Evolutionary conservation across 1,284 basidiomycete genomes (phyloP).

Genomic region (Ganoderma multipileum): DNA sequence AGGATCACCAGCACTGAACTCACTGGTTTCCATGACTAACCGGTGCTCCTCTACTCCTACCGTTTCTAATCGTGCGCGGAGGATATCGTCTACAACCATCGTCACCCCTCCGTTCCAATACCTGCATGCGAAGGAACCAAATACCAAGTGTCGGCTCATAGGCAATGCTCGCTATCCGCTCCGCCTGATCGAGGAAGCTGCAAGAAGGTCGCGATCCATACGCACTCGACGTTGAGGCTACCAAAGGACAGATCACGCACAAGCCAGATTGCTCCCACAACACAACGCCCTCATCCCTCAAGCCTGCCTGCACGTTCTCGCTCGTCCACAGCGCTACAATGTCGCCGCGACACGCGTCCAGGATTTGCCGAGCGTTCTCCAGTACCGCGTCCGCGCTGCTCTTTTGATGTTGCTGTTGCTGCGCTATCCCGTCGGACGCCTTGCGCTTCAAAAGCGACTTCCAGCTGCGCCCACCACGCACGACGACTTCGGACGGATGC

Average conservation of each 20-base stretch:
- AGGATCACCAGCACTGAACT: not conserved
- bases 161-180: conserved; percentile 53
- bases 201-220: not conserved
- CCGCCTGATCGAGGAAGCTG: conserved; percentile 64
- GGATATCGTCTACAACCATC: conserved; percentile 55
- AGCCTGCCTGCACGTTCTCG: conserved; percentile 46
- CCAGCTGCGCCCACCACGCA: conserved; percentile 57
- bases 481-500: conserved; percentile 54
- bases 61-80: conserved; percentile 66
- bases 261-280: conserved; percentile 66
- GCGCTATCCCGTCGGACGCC: conserved; percentile 8
- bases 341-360: conserved; percentile 59
- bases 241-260: conserved; percentile 45
- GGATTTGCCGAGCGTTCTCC: conserved; percentile 52
- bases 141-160: conserved; percentile 60
- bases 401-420: conserved; percentile 1
- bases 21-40: conserved; percentile 55
- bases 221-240: not conserved
- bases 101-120: conserved; percentile 17
- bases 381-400: conserved; percentile 36
- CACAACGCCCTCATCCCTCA: conserved; percentile 50
- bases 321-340: conserved; percentile 59
- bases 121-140: conserved; percentile 1
- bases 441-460: conserved; percentile 41
- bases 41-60: conserved; percentile 67